These are phyloP conservation scores for Malassezia pachydermatis DNA, from an alignment of 1,284 basidiomycete species.

Conservation along the genomic window DNA sequence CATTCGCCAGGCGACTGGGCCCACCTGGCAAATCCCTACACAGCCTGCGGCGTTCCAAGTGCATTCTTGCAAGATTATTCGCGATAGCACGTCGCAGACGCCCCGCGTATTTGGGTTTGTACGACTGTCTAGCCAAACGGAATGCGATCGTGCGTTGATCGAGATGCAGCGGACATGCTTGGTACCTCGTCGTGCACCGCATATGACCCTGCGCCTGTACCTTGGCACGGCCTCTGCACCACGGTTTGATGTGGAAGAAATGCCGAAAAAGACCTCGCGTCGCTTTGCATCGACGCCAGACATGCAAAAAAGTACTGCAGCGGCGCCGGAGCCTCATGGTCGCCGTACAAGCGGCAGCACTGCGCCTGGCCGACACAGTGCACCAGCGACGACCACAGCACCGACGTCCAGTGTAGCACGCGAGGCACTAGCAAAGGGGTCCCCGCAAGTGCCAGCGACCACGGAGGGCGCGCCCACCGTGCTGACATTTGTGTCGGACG, in stretches of 20 bases:
- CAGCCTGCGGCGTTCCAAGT: constrained; percentile 27
- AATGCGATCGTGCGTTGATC: constrained; percentile 39
- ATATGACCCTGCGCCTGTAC: constrained; percentile 8
- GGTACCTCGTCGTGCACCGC: not conserved
- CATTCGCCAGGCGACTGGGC: constrained; percentile 8
- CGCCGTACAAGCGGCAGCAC: not conserved
- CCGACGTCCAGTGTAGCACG: not conserved
- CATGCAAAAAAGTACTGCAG: not conserved
- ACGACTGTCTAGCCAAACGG: constrained; percentile 29
- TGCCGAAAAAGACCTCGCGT: not conserved
- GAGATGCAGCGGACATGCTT: constrained; percentile 38
- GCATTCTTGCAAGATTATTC: not conserved
- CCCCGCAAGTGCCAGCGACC: not conserved
- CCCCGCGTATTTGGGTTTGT: constrained; percentile 38
- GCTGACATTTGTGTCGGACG: constrained; percentile 22
- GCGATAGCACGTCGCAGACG: too few relatives aligned
- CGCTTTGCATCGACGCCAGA: not conserved
- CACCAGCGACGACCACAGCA: not conserved
- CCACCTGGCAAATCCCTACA: not conserved
- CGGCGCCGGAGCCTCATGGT: not conserved
- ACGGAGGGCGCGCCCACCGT: constrained; percentile 11
- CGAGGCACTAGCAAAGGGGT: not conserved
- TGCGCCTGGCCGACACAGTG: not conserved
- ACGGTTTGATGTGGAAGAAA: not conserved
- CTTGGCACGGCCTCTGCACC: not conserved